Base-by-base conservation (phyloP, 108 stramenopile species). In the Cyclotella distinguenda region DNA sequence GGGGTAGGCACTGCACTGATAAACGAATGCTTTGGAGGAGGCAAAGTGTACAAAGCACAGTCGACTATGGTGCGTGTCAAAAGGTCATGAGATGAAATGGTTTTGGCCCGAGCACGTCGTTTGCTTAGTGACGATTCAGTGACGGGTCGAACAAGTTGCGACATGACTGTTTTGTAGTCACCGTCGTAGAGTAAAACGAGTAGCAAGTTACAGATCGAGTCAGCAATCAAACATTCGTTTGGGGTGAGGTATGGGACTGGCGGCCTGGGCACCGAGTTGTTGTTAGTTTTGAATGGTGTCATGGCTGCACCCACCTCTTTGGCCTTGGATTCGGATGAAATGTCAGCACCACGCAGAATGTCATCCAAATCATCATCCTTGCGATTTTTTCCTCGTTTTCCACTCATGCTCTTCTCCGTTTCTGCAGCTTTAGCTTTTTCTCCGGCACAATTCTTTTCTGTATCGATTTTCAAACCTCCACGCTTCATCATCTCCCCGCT, bases 321-420 rank as follows among this genome's bases (percentile, higher is more conserved):
- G 16, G 61, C 34, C 19, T 49, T 25, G 9, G 21, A 12, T 15
- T 35, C 40, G 6, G 32, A 39, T 22, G 44, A 12, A 26, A 44
- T 61, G 26, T 58, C 51, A 4, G 66, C 66, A 22, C 66, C 74
- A 15, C 60, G 53, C 36, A 91, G 60, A 56, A 91, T 76, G 42
- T 81, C 68, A 79, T 91, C 90, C 61, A 91, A 72, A 46, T 86
- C 85, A 60, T 91, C 90, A 43, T 84, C 81, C 30, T 74, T 72
- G 2, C 50, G 31, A 34, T 73, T 59, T 33, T 76, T 76, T 26
- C 61, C 74, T 35, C 62, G 52, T 42, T 76, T 76, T 7, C 51
- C 30, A 36, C 65, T 60, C 26, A 49, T 76, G 7, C 44, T 53
- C 15, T 32, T 44, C 8, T 10, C 10, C 12, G 46, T 47, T 32